Base-by-base conservation (phyloP, 2,329 filamentous ascomycete genomes). In the Claviceps paspali region DNA sequence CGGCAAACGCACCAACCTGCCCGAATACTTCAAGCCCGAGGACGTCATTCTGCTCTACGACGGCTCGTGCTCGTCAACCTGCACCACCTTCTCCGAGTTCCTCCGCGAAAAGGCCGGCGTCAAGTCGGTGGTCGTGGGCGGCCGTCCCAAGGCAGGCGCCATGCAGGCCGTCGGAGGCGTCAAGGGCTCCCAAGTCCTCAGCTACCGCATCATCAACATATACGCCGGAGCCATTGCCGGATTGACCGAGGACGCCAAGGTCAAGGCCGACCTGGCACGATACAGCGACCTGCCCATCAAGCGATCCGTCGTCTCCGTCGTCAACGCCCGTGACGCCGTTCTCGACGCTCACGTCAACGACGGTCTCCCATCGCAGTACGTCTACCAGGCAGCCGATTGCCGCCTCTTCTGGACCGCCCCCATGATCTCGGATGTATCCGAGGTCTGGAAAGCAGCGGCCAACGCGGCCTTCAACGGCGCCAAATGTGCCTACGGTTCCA, bases 1-100 rank as follows among this genome's bases (percentile, higher is more conserved):
- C 47, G 55, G 62, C 34, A 38, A 18, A 9, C 42, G 38, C 30
- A 11, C 37, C 9, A 43, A 47, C 46, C 59, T 66, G 30, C 58
- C 63, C 0, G 57, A 64, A 43, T 72, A 70, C 2, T 78, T 78
- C 49, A 60, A 57, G 1, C 57, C 70, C 2, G 67, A 76, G 40
- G 65, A 78, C 49, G 66, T 78, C 31, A 59, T 76, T 29, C 53
- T 77, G 14, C 58, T 76, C n/a, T 65, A 68, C 36, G 73, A 76
- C 46, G 72, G 71, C 24, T 63, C 67, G 45, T 77, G 73, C 50
- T 66, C 66, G 17, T 74, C 69, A 1, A 70, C 70, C 3, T 77
- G 73, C 53, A 65, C 68, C 3, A 56, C 73, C 4, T 72, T 73
- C 42, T 61, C 63, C 9, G 67, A 76, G 44, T 62, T 75, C 45